A percentile compares a stretch with the other conserved stretches of the same genome.
These are phyloP conservation scores for Magnolia kwangsiensis DNA, from an alignment of 164 flowering plant species.

Conservation along the genomic window DNA sequence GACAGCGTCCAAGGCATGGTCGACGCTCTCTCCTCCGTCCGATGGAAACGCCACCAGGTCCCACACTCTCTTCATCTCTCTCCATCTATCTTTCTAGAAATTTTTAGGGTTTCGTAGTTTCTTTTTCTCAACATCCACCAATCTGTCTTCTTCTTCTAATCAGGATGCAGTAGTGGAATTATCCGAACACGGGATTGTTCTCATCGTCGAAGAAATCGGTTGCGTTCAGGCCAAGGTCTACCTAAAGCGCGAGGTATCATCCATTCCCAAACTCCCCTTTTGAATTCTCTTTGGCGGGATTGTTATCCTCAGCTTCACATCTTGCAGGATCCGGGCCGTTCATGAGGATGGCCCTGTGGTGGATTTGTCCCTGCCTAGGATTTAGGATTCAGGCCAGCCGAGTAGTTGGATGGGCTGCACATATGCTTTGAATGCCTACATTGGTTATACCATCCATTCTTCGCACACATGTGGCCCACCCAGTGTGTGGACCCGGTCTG, in stretches of 20 bases:
- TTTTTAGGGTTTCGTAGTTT: slow-evolving; percentile 11
- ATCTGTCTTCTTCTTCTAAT: background rate
- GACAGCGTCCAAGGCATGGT: slow-evolving; percentile 90
- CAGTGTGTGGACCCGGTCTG: too few relatives aligned
- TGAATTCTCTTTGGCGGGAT: too few relatives aligned
- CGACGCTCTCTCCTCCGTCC: slow-evolving; percentile 82
- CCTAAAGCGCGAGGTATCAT: slow-evolving; percentile 74
- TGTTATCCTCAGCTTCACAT: too few relatives aligned
- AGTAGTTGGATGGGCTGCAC: too few relatives aligned
- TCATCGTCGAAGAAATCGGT: slow-evolving; percentile 81
- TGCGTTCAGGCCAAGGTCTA: slow-evolving; percentile 97
- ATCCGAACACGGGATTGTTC: slow-evolving; percentile 84
- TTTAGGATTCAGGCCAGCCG: too few relatives aligned
- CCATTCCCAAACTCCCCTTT: too few relatives aligned
- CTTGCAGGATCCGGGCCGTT: too few relatives aligned
- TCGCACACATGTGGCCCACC: too few relatives aligned
- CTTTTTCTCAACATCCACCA: background rate
- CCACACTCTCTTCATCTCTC: background rate
- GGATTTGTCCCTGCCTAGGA: too few relatives aligned
- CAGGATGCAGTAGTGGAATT: slow-evolving; percentile 86
- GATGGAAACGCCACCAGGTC: slow-evolving; percentile 94
- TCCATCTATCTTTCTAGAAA: background rate
- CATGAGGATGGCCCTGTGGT: too few relatives aligned
- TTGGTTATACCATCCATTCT: too few relatives aligned
- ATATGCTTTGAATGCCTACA: too few relatives aligned